These are phyloP conservation scores for Saccharomycopsis sp. DNA, from an alignment of 805 yeast species.

Conservation along the genomic window DNA sequence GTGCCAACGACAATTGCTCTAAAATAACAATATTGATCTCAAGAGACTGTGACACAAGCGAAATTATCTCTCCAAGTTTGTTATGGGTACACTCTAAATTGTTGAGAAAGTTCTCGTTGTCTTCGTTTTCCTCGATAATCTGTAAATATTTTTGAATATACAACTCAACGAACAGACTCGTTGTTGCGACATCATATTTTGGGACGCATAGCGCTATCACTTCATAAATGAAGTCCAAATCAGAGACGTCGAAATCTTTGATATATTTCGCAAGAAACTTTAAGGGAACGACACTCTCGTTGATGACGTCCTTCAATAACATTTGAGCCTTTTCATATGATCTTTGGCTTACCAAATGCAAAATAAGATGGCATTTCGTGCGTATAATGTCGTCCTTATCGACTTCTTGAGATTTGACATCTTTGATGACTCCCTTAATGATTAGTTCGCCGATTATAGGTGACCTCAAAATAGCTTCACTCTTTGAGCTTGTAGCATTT, in stretches of 20 bases:
- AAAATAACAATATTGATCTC: background rate
- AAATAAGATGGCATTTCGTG: background rate
- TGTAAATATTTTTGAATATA: background rate
- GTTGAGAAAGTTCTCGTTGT: background rate
- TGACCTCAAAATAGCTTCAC: background rate
- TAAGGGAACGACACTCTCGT: background rate
- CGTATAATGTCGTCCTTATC: background rate
- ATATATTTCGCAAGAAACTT: background rate
- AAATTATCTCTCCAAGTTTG: background rate
- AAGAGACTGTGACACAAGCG: background rate
- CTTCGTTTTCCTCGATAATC: background rate
- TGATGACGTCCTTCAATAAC: background rate
- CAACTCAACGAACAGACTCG: background rate
- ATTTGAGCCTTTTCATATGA: background rate
- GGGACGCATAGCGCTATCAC: background rate
- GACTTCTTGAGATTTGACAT: background rate
- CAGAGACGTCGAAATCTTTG: background rate
- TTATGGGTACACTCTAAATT: background rate
- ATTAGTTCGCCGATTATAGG: background rate
- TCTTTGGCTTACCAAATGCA: background rate
- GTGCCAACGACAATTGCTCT: background rate
- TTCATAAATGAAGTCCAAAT: background rate
- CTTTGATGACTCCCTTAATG: background rate
- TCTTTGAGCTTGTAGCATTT: background rate
- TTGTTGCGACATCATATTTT: background rate